Base-by-base conservation (phyloP, 371 early-diverging fungal genomes). In the Coemansia sp. region DNA sequence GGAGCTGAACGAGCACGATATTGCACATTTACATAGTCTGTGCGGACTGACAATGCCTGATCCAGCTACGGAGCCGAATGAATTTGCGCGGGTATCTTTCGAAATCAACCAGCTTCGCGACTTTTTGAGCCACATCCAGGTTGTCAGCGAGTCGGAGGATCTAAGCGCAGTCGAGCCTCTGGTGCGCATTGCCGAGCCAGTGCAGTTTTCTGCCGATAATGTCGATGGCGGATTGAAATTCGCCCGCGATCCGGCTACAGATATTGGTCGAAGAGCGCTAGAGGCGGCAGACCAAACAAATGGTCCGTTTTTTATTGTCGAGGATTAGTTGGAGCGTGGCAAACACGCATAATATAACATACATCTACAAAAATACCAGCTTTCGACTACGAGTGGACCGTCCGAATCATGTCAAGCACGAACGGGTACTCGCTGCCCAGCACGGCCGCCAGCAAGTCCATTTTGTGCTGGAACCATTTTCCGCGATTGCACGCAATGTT, bases 91-190 rank as follows among this genome's bases (percentile, higher is more conserved):
- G 14, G 41, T 59, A 4, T 36, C 35, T 36, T 16, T 54, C 35
- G 64, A 72, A 2, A 40, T 69, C 39, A 68, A 72, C 59, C 60
- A 59, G 58, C 73, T 72, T 13, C 59, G 70, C 31, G 61, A 69
- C 60, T 68, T 72, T 39, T 39, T 72, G 38, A 60, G 73, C 42
- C 73, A 72, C 16, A 56, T 72, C 3, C 60, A 55, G 20, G 55
- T 43, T 0, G 69, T 60, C 16, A 47, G 45, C 16, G 36, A 39
- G 38, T 56, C 64, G 7, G 73, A 57, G 38, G 57, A 68, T n/a
- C 38, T 72, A 11, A 49, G 47, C n/a, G 30, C 53, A 1, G 64
- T 68, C 5, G 48, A 60, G 43, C 73, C 73, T 0, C 50, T 72
- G 39, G 55, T 61, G 11, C 57, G 73, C 3, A 72, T 72, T 36